Base-by-base conservation (phyloP, 2,329 filamentous ascomycete genomes). In the Spiromastix sp. region DNA sequence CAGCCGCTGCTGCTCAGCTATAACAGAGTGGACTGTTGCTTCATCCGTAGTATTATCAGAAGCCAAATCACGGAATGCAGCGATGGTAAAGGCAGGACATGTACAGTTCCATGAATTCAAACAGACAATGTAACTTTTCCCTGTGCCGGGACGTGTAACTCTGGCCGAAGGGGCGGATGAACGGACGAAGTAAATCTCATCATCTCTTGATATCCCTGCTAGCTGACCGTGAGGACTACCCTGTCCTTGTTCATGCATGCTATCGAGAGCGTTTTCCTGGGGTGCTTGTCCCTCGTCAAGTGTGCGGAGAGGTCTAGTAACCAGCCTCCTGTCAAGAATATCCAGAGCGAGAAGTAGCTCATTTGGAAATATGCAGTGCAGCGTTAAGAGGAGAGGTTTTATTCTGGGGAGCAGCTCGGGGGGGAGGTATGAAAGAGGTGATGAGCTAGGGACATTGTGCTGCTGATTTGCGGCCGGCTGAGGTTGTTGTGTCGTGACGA, bases 291-390 rank as follows among this genome's bases (percentile, higher is more conserved):
- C 17, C 18, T 9, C 17, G 17, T 16, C 25, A 10, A 20, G 16
- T 8, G 4, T n/a, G n/a, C n/a, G n/a, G n/a, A n/a, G n/a, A 22
- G 39, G 43, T 30, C 31, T 34, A 4, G 68, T 77, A 21, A 94
- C 74, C 1, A 91, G 71, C 2, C 71, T 64, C 17, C 85, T 74
- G 56, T 98, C 91, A 1, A 98, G 69, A 0, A 96, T 69, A 56
- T 96, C 87, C 2, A 98, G 69, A 0, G 89, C 85, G 2, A 85
- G 83, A 1, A 95, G 76, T 2, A 95, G 63, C 36, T 85, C 72
- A 43, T 76, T 74, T 0, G 86, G 86, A 51, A 93, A 93, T 10
- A 95, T 64, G 21, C 85, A 81, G 60, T 95, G 87, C 0, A 94
- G 71, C 0, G 84, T 85, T 1, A 85, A 64, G n/a, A 94, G 64